Conservation (phyloP, 108 stramenopile species). For the Discostella pseudostelligera region DNA sequence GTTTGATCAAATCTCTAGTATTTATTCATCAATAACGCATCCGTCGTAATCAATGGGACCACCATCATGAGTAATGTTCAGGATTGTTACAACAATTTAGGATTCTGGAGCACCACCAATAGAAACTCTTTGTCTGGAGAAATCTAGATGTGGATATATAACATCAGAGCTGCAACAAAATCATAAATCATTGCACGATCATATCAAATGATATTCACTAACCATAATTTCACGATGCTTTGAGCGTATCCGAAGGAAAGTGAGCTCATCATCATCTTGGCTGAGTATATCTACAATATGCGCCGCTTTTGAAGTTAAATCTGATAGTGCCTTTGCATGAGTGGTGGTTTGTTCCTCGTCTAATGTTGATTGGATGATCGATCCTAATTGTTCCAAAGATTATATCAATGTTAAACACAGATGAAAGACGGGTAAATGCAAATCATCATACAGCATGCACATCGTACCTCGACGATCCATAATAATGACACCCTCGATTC, state of each 20-base stretch:
- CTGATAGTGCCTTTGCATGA: constrained; percentile 42
- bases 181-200: too few species aligned
- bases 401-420: background rate
- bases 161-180: background rate
- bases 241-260: constrained; percentile 51
- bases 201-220: constrained; percentile 13
- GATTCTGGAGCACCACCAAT: constrained; percentile 52
- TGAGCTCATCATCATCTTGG: constrained; percentile 46
- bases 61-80: background rate
- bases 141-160: constrained; percentile 16
- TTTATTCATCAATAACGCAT: background rate
- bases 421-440: background rate
- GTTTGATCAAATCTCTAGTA: background rate
- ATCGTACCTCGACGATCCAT: constrained; percentile 42
- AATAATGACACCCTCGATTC: constrained; percentile 56
- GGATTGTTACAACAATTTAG: constrained; percentile 15
- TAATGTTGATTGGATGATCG: constrained; percentile 53
- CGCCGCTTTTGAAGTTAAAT: constrained; percentile 46
- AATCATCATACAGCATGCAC: background rate
- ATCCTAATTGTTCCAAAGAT: constrained; percentile 20
- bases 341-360: constrained; percentile 34
- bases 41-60: background rate
- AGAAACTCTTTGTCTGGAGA: constrained; percentile 50
- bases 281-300: constrained; percentile 29
- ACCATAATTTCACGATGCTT: constrained; percentile 58